A percentile compares a stretch with the other conserved stretches of the same genome.
These are phyloP conservation scores for Thermothelomyces thermophilus DNA, from an alignment of 2,329 filamentous ascomycete genomes.

Conservation along the genomic window DNA sequence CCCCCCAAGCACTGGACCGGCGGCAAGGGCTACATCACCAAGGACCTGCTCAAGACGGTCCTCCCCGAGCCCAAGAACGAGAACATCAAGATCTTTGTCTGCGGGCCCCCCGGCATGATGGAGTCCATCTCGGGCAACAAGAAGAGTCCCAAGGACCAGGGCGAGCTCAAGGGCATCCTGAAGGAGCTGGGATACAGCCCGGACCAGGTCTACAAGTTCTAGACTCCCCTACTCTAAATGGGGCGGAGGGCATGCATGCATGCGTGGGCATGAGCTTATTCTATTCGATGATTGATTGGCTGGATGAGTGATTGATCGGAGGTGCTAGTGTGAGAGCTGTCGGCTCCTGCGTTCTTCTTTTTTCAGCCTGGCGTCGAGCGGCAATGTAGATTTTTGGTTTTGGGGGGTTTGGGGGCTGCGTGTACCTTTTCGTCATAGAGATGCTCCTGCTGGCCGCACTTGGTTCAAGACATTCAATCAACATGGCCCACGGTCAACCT, in stretches of 20 bases:
- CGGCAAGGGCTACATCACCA: conserved; percentile 73
- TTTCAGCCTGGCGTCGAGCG: not conserved
- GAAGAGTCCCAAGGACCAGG: conserved; percentile 89
- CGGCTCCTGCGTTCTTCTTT: not conserved
- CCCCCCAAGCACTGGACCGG: conserved; percentile 71
- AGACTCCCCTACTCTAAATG: conserved; percentile 20
- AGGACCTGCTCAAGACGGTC: conserved; percentile 91
- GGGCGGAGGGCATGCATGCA: not conserved
- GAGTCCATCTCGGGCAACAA: conserved; percentile 86
- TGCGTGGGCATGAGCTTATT: too few species aligned
- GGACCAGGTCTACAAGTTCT: conserved; percentile 96
- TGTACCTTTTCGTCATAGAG: conserved; percentile 1
- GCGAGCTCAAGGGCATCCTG: conserved; percentile 74
- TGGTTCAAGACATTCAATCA: not conserved
- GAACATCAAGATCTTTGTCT: conserved; percentile 95
- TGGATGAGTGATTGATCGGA: too few species aligned
- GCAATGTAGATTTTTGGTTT: conserved; percentile 4
- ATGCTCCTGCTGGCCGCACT: not conserved
- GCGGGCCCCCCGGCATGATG: conserved; percentile 87
- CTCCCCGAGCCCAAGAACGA: conserved; percentile 85
- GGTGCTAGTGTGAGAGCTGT: too few species aligned
- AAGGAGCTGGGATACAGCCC: conserved; percentile 48
- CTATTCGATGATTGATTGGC: too few species aligned
- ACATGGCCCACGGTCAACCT: not conserved
- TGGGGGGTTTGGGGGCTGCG: not conserved